Percentiles rank a stretch among this genome's conserved stretches.
phyloP scores from a whole-genome alignment of 495 filamentous ascomycete genomes.

The Cercophora newfieldiana region DNA sequence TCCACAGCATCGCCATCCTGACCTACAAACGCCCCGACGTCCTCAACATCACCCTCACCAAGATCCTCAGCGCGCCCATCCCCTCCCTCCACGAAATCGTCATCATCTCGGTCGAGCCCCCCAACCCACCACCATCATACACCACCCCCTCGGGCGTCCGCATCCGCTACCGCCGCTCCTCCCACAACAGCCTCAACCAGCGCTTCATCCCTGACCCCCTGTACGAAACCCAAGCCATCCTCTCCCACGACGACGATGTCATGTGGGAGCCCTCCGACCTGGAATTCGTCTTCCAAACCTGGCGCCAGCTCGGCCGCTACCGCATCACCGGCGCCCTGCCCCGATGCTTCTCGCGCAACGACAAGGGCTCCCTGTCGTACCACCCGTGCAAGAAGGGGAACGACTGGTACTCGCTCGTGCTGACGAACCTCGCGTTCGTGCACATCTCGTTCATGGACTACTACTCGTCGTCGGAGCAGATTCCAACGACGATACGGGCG shows the following conservation, averaged over 20 bases:
- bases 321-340: conserved; percentile 24
- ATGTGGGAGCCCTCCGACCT: conserved; percentile 21
- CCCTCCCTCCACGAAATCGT: conserved; percentile 25
- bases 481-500: conserved; percentile 20
- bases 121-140: conserved; percentile 12
- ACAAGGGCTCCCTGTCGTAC: conserved; percentile 13
- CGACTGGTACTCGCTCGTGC: conserved; percentile 19
- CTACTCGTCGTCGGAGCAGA: conserved; percentile 21
- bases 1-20: conserved; percentile 20
- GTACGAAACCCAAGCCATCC: conserved; percentile 22
- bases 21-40: conserved; percentile 21
- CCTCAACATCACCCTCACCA: conserved; percentile 18
- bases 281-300: conserved; percentile 29
- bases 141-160: conserved; percentile 14
- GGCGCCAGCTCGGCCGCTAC: conserved; percentile 22
- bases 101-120: conserved; percentile 24
- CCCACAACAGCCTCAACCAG: conserved; percentile 20
- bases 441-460: conserved; percentile 25
- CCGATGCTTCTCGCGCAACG: conserved; percentile 18
- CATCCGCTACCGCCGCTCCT: conserved; percentile 20
- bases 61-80: conserved; percentile 16
- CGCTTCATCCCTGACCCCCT: conserved; percentile 17
- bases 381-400: conserved; percentile 13
- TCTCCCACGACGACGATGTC: conserved; percentile 25
- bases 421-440: conserved; percentile 25